Percentiles rank a stretch among this genome's conserved stretches.
phyloP scores from a whole-genome alignment of 192 early-diverging fungal species.

The Umbelopsis sp. region DNA sequence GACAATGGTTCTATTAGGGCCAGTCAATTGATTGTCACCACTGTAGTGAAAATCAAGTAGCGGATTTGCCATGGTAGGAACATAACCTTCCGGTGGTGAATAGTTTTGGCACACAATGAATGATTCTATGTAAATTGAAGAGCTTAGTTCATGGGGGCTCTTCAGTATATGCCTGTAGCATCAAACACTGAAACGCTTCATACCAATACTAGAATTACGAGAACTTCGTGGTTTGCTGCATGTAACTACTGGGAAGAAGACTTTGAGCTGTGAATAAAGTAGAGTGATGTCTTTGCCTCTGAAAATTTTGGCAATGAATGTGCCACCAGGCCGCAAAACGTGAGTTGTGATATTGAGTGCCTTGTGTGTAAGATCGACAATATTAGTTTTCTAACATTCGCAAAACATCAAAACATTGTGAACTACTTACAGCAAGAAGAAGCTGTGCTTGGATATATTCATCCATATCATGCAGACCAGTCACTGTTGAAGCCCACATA shows the following conservation, averaged over 20 bases:
- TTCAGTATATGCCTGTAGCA: no score
- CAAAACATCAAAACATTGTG: background rate
- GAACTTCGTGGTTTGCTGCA: constrained; percentile 93
- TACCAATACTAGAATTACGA: constrained; percentile 84
- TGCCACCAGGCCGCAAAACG: constrained; percentile 85
- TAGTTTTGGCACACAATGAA: constrained; percentile 95
- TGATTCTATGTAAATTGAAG: constrained; percentile 60
- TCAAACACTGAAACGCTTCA: background rate
- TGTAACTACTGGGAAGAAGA: constrained; percentile 90
- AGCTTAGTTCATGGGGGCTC: background rate
- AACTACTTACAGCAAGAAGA: constrained; percentile 64
- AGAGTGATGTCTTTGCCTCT: constrained; percentile 92
- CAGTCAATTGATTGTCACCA: constrained; percentile 50
- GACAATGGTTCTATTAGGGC: constrained; percentile 77
- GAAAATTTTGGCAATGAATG: constrained; percentile 99
- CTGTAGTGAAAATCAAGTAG: constrained; percentile 81
- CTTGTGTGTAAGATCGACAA: constrained; percentile 34
- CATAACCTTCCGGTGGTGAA: constrained; percentile 79
- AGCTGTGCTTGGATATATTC: constrained; percentile 99
- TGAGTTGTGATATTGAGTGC: constrained; percentile 97
- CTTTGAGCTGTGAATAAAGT: constrained; percentile 87
- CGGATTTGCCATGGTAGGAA: constrained; percentile 89
- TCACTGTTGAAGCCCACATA: constrained; percentile 49
- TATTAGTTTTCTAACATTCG: background rate
- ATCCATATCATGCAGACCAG: constrained; percentile 97